These are phyloP conservation scores for Ganoderma sinense DNA, from an alignment of 1,284 basidiomycete species.

Conservation along the genomic window DNA sequence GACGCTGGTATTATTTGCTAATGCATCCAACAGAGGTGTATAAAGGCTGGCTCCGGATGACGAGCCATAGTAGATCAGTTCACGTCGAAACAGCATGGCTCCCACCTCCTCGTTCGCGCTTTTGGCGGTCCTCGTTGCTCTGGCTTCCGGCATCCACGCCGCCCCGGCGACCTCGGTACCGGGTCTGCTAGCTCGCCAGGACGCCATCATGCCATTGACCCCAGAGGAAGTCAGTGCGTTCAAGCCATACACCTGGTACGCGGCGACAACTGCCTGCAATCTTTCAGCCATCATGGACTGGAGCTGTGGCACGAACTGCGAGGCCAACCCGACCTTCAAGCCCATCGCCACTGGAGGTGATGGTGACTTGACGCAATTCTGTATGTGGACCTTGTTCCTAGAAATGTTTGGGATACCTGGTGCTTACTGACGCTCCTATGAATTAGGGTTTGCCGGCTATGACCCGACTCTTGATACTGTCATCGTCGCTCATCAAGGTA, in stretches of 20 bases:
- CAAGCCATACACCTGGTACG: conserved; percentile 62
- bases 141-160: neutral
- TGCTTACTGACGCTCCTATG: neutral
- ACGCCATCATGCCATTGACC: conserved; percentile 46
- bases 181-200: neutral
- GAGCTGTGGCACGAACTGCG: conserved; percentile 62
- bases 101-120: neutral
- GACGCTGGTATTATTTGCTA: neutral
- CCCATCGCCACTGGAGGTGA: conserved; percentile 16
- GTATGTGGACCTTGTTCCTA: neutral
- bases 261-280: conserved; percentile 60
- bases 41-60: neutral
- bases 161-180: neutral
- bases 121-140: neutral
- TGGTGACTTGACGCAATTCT: conserved; percentile 16
- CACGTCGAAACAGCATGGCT: neutral
- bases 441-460: conserved; percentile 19
- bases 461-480: conserved; percentile 13
- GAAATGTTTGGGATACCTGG: neutral
- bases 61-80: neutral
- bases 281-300: conserved; percentile 54
- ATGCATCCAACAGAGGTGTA: neutral
- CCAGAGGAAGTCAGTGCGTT: conserved; percentile 52
- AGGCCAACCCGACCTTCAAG: conserved; percentile 49
- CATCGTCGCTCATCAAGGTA: conserved; percentile 38